Conservation (phyloP, 306 rosid genomes). For the Trifolium dubium region DNA sequence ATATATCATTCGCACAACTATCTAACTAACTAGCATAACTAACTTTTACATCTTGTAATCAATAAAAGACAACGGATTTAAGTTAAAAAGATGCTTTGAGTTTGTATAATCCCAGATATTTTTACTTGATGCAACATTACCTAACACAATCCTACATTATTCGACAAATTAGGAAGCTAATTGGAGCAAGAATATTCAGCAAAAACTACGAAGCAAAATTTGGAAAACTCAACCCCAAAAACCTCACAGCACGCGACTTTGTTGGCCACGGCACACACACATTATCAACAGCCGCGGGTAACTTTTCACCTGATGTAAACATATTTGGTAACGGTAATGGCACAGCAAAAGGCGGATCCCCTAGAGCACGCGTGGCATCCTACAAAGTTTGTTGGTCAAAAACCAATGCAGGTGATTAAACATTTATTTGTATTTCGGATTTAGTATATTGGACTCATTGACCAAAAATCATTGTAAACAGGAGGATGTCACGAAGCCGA, state of each 20-base stretch:
- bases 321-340: constrained; percentile 69
- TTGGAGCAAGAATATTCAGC: constrained; percentile 70
- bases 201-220: constrained; percentile 38
- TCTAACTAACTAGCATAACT: too few relatives aligned
- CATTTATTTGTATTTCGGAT: too few relatives aligned
- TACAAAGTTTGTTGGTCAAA: constrained; percentile 76
- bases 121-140: not conserved
- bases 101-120: not conserved
- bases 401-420: not conserved
- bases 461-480: too few relatives aligned
- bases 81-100: not conserved
- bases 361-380: constrained; percentile 67
- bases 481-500: constrained; percentile 66
- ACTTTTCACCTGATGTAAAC: constrained; percentile 45
- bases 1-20: too few relatives aligned
- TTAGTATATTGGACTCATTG: too few relatives aligned
- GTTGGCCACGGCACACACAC: constrained; percentile 80
- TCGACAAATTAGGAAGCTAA: constrained; percentile 58
- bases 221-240: constrained; percentile 20
- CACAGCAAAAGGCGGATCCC: constrained; percentile 84
- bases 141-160: not conserved
- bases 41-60: too few relatives aligned
- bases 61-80: too few relatives aligned
- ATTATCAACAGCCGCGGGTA: constrained; percentile 74
- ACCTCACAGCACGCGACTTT: constrained; percentile 52